phyloP scores from a whole-genome alignment of 2,329 filamentous ascomycete species.

The Leptosphaerulina australis region DNA sequence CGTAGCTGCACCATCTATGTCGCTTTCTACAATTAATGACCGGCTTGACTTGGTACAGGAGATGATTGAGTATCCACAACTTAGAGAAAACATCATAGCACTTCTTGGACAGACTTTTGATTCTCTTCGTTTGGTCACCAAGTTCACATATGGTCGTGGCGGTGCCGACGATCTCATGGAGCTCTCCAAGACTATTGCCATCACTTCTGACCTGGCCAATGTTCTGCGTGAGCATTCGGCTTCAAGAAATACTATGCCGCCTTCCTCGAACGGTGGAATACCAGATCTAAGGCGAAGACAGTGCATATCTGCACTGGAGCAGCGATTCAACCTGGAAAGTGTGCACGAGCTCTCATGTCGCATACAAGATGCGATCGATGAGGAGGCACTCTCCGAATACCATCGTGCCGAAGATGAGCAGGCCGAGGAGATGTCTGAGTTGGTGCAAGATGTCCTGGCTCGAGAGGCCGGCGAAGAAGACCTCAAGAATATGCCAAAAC shows the following conservation, averaged over 20 bases:
- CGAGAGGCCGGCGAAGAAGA: conserved; percentile 68
- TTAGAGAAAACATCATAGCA: conserved; percentile 72
- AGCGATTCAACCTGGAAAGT: conserved; percentile 68
- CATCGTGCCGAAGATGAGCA: conserved; percentile 78
- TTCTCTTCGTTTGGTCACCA: conserved; percentile 87
- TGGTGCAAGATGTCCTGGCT: conserved; percentile 74
- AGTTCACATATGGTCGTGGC: conserved; percentile 90
- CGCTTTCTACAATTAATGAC: conserved; percentile 74
- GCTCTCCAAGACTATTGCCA: conserved; percentile 78
- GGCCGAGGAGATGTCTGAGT: conserved; percentile 70
- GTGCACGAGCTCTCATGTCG: conserved; percentile 71
- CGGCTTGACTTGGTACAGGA: conserved; percentile 81
- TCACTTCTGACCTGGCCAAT: conserved; percentile 69
- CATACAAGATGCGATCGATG: conserved; percentile 83
- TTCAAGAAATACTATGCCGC: conserved; percentile 25
- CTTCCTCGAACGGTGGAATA: conserved; percentile 9
- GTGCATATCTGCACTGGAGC: conserved; percentile 53
- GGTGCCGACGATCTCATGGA: conserved; percentile 88
- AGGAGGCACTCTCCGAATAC: conserved; percentile 83
- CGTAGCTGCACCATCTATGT: conserved; percentile 82
- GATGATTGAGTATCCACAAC: conserved; percentile 68
- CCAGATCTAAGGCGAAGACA: conserved; percentile 29
- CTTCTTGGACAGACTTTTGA: conserved; percentile 80
- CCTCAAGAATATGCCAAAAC: conserved; percentile 48
- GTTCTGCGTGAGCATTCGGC: conserved; percentile 32